Conservation (phyloP, 2,329 filamentous ascomycete genomes). For the Diaporthe humulicola region DNA sequence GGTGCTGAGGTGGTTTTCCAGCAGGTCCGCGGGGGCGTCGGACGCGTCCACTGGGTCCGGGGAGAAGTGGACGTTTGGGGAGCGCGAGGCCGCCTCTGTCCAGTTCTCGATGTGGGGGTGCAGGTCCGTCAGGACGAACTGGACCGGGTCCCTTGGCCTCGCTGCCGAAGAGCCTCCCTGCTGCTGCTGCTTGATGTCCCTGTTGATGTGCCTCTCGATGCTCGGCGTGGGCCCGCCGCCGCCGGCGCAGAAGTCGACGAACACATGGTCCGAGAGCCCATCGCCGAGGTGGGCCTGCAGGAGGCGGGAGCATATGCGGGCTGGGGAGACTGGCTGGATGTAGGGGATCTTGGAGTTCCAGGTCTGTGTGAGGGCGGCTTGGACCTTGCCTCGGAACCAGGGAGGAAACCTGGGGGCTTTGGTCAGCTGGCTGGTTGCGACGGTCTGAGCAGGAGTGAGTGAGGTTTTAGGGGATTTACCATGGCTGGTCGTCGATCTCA, state of each 20-base stretch:
- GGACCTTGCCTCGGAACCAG: conserved; percentile 74
- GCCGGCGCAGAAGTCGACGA: conserved; percentile 83
- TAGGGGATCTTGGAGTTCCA: conserved; percentile 73
- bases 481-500: conserved; percentile 76
- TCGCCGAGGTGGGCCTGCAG: conserved; percentile 65
- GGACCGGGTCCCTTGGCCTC: conserved; percentile 50
- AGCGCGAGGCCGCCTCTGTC: conserved; percentile 64
- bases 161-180: conserved; percentile 32
- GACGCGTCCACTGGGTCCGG: conserved; percentile 74
- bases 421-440: conserved; percentile 31
- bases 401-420: conserved; percentile 69
- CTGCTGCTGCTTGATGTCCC: conserved; percentile 37
- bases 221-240: conserved; percentile 78
- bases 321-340: conserved; percentile 69
- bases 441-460: neutral
- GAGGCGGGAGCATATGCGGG: conserved; percentile 69
- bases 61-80: conserved; percentile 71
- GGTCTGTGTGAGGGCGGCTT: conserved; percentile 73
- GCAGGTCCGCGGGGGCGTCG: conserved; percentile 65
- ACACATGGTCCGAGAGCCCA: conserved; percentile 66
- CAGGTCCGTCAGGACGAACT: conserved; percentile 76
- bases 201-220: conserved; percentile 72
- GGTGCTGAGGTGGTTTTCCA: conserved; percentile 45
- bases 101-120: conserved; percentile 74
- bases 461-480: conserved; percentile 58